Evolutionary conservation across 2,329 filamentous ascomycete species (phyloP), one percentile per base, ranked within the genome.

Genomic region (Penicillium sclerotiorum): DNA sequence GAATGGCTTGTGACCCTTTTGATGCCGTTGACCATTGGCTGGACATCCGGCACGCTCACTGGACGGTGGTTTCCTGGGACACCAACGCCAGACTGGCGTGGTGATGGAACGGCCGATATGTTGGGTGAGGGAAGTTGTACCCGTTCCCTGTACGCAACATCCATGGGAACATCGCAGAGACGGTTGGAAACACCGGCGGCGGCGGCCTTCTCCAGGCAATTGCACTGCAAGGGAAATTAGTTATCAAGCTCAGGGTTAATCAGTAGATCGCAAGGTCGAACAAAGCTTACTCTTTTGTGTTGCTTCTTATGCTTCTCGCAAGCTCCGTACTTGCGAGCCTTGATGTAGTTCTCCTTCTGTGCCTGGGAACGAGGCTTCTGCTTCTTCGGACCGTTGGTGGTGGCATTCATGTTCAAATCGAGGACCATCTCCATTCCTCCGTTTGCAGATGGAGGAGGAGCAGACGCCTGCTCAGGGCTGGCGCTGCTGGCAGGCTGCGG

Each of bases 261-360:
- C 9, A 15, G 12, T 5, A 8, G 25, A 20, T 35, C 17, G 22
- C 5, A 18, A 12, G 11, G 35, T 32, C 8, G 18, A 28, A 20
- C 12, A 35, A 38, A 17, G 58, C 69, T 61, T 60, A 74, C 72
- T 47, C 71, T 56, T 49, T 74, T 74, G 48, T 74, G 72, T 46
- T 74, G 72, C 50, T 72, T 73, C 49, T 69, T 67, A 55, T 74
- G 72, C 55, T 74, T 74, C 49, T 72, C 68, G 46, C 72, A 74
- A 35, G 71, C 72, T 20, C 72, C 72, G 23, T 73, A 67, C 36
- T 72, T 73, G 1, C 72, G 67, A 42, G 67, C 72, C 44, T 72
- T 73, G 53, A 73, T 73, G 52, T 74, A 74, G 45, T 70, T 72
- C 47, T 74, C 71, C 28, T 68, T 72, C 55, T 74, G 71, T 8